Evolutionary conservation across 1,139 yeast genomes (phyloP), one percentile per base, ranked within the genome.

Genomic region (Scheffersomyces cryptocercus): DNA sequence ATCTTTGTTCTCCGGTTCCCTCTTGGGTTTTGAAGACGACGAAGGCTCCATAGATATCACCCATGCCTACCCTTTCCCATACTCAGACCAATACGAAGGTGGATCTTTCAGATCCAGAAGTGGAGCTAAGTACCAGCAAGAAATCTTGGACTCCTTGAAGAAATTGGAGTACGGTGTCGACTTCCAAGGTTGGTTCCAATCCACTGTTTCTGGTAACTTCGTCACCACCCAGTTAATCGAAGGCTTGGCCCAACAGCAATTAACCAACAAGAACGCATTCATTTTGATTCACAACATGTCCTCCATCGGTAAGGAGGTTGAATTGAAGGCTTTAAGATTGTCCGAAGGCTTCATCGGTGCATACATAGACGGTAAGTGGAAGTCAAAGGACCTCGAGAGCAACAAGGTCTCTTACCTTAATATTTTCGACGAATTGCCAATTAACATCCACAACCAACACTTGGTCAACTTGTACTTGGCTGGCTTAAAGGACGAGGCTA

Each of bases 111-210:
- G 73, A 47, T 72, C 85, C 41, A 79, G 81, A 61, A 74, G 82
- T 51, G 88, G 88, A 44, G 71, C 73, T 49, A 82, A 78, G 61
- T 89, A 84, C 67, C 91, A 85, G 62, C 79, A 79, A 48, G 91
- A 86, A 42, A 75, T 86, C 58, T 72, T 85, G 52, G 79, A 79
- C 41, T 78, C 80, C 48, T 76, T 88, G 53, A 81, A 77, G 56
- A 77, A 75, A 47, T 79, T 84, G 51, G 86, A 85, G 39, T 75
- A 81, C 49, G 95, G 91, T 39, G 75, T 83, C 40, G 88, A 84
- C 61, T 77, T 84, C 52, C 81, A 85, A 53, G 97, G 97, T 31
- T 89, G 91, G 91, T 89, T 86, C 68, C 82, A 87, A 59, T 76
- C 87, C 40, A 77, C 90, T 30, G 62, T 75, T 42, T 77, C 86